Base-by-base conservation (phyloP, 306 rosid species). In the Gastrolobium villosum region DNA sequence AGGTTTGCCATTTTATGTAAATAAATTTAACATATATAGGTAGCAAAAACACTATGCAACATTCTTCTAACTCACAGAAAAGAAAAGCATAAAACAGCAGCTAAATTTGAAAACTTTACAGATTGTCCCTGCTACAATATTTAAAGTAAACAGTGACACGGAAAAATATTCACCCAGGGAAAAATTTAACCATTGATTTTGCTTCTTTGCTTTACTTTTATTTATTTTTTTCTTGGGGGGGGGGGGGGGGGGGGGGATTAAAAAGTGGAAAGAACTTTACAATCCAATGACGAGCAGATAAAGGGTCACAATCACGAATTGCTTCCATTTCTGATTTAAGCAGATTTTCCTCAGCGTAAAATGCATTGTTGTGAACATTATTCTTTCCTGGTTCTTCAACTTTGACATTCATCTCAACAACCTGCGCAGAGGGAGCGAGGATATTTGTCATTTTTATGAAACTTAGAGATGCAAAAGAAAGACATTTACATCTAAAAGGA, bases 211-310 rank as follows among this genome's bases (percentile, higher is more conserved):
- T 5, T 8, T 61, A 49, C 6, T 46, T 35, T 54, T 9, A 1
- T 14, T 8, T 31, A 41, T 41, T 7, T 20, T 43, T 30, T 52
- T 32, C 41, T 8, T 3, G 1, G 44, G 34, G 55, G 54, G 10
- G 32, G 71, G 71, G 53, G 10, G 7, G 7, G 26, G 26, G 26
- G 26, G 26, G 26, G 26, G 11, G 14, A 62, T 28, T 45, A 32
- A 75, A 77, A 40, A 5, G 54, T 35, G 41, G 13, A 28, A 62
- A 70, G 31, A 82, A 70, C 85, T 87, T 87, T 85, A 91, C 94
- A 81, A 91, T 91, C 97, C 97, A 91, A 77, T 91, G 97, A 37
- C 94, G 92, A 28, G 97, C 97, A 49, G 92, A 84, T 85, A 85
- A 68, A 49, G 97, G 89, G 73, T 91, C 87, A 40, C 92, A 89